Evolutionary conservation across 2,329 filamentous ascomycete species (phyloP), one percentile per base, ranked within the genome.

Genomic region (Dactylonectria macrodidyma): DNA sequence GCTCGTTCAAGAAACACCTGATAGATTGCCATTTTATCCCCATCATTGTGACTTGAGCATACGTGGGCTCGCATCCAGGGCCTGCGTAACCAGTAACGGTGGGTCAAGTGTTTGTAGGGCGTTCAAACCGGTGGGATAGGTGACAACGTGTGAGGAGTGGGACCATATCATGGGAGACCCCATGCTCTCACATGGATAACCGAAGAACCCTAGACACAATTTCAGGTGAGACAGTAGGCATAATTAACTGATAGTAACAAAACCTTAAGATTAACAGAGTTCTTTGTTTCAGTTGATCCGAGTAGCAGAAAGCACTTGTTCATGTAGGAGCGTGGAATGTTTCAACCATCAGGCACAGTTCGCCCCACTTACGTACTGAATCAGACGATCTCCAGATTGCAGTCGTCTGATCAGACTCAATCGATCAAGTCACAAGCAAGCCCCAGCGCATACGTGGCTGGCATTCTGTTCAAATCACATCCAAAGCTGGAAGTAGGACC

Each of bases 31-130:
- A 14, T 48, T 19, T 8, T 11, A 36, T 33, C 47, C 58, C 30
- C 16, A 52, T 5, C 7, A 2, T 22, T 5, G 22, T 11, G 14
- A 14, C 14, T 36, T 10, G 24, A 12, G 22, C 4, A 26, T 51
- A 26, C 34, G 46, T 51, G 57, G 57, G 56, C 47, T 33, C 16
- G 33, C n/a, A 3, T 33, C 50, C 58, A 61, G 44, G 57, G 51
- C 26, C 50, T 61, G 51, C 58, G 50, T 59, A 61, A 54, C 44
- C 57, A 22, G 14, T 33, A 19, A 16, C 26, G 19, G 22, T 34
- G 51, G 24, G 61, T 61, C 51, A 66, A 61, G 57, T 46, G 61
- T 57, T 48, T 52, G 61, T 64, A 54, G 54, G n/a, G 38, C n/a
- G 38, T n/a, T 41, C 7, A 12, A 14, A 16, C 38, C n/a, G 19